A percentile compares a stretch with the other conserved stretches of the same genome.
Conservation (phyloP, 2,329 filamentous ascomycete species). For the Colletotrichum sp. region DNA sequence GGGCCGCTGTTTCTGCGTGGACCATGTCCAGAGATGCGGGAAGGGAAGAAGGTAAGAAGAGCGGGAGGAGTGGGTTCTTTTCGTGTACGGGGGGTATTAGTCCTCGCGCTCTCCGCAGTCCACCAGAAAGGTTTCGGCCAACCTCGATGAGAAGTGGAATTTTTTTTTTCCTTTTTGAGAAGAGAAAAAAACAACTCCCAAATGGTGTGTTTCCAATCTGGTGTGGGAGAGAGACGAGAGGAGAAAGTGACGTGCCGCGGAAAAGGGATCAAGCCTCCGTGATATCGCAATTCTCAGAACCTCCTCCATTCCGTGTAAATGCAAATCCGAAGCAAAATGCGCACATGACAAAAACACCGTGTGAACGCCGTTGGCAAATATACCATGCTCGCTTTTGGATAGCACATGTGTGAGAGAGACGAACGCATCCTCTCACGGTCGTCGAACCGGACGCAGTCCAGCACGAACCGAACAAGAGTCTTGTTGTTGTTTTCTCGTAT, state of each 20-base stretch:
- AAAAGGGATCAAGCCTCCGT: conserved; percentile 26
- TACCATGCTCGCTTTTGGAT: conserved; percentile 18
- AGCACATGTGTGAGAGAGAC: conserved; percentile 9
- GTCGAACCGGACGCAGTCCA: not conserved
- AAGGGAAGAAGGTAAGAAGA: conserved; percentile 25
- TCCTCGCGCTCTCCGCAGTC: conserved; percentile 44
- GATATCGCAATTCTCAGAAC: conserved; percentile 18
- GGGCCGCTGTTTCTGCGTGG: conserved; percentile 5
- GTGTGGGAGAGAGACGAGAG: conserved; percentile 45
- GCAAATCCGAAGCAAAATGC: conserved; percentile 10
- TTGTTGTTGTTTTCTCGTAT: not conserved
- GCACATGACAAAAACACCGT: conserved; percentile 15
- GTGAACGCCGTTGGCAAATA: conserved; percentile 11
- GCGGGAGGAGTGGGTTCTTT: conserved; percentile 29
- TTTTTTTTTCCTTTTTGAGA: conserved; percentile 25
- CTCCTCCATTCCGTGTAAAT: conserved; percentile 9
- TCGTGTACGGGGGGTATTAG: conserved; percentile 32
- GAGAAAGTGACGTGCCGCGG: conserved; percentile 28
- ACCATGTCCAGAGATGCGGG: not conserved
- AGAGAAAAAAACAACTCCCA: conserved; percentile 40
- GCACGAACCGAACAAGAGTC: not conserved
- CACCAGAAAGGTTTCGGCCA: conserved; percentile 53
- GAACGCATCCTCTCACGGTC: not conserved
- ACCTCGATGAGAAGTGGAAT: conserved; percentile 57
- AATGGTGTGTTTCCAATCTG: conserved; percentile 56